phyloP scores from a whole-genome alignment of 768 basidiomycete species.

The Leccinum broughii region DNA sequence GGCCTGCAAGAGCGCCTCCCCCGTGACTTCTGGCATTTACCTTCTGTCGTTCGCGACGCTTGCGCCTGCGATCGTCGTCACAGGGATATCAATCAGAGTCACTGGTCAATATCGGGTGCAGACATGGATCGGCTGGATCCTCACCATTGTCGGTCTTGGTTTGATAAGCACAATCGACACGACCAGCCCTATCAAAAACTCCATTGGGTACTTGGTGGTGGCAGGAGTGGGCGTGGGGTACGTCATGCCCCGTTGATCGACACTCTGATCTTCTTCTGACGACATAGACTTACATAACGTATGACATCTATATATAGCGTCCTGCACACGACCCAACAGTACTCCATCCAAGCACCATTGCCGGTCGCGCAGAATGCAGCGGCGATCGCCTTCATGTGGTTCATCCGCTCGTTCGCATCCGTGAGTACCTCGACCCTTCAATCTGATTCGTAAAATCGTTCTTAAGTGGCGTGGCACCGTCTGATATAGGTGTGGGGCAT shows the following conservation, averaged over 20 bases:
- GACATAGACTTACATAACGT: not conserved
- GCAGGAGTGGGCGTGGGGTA: slow-evolving; percentile 7
- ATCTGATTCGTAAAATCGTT: not conserved
- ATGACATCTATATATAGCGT: slow-evolving; percentile 2
- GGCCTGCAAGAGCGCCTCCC: slow-evolving; percentile 33
- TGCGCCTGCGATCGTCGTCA: slow-evolving; percentile 32
- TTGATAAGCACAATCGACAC: slow-evolving; percentile 33
- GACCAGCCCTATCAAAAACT: slow-evolving; percentile 24
- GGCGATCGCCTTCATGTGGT: slow-evolving; percentile 46
- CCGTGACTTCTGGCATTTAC: slow-evolving; percentile 27
- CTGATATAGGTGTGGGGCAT: slow-evolving; percentile 47
- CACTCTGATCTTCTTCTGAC: not conserved
- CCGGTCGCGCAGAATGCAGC: slow-evolving; percentile 40
- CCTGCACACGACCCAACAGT: slow-evolving; percentile 31
- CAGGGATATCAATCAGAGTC: slow-evolving; percentile 24
- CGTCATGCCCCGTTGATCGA: not conserved
- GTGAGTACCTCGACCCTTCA: slow-evolving; percentile 19
- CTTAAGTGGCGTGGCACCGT: no score
- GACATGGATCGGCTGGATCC: slow-evolving; percentile 34
- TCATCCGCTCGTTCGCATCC: slow-evolving; percentile 37
- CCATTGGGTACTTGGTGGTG: slow-evolving; percentile 13
- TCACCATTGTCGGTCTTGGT: slow-evolving; percentile 37
- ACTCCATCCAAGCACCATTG: slow-evolving; percentile 50
- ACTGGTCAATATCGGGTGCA: slow-evolving; percentile 36
- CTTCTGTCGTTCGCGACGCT: slow-evolving; percentile 24